Base-by-base conservation (phyloP, 345 rosid species). In the Luvunga scandens region DNA sequence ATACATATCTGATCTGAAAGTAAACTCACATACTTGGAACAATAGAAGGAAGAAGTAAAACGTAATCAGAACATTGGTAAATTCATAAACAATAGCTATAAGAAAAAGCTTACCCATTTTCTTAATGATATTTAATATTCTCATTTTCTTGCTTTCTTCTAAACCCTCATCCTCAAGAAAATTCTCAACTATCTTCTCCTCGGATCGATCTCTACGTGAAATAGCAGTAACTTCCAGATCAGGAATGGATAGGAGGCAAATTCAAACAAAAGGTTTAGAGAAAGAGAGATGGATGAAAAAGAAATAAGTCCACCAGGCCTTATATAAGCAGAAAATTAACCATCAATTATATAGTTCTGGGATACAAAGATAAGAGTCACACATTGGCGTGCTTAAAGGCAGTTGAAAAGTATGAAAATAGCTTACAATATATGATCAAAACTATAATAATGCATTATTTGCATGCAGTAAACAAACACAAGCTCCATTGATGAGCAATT, bases 151-250 rank as follows among this genome's bases (percentile, higher is more conserved):
- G 85, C 79, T 75, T 76, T 90, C 91, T 67, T 90, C 91, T 25
- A 90, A 28, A 64, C 88, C 89, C 75, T 88, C 91, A 72, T 90
- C 91, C 75, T 87, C 91, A 64, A 94, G 92, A 82, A 94, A 94
- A 45, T 90, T 89, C 85, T 91, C 93, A 36, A 90, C 92, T 78
- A 90, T 80, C 73, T 86, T 91, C 63, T 85, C 91, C 80, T 93
- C 89, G 0, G 88, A 88, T 73, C 90, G 91, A 79, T 91, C 93
- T 73, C 95, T 92, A 72, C 77, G 77, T 66, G 53, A 66, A 75
- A 78, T 80, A 73, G 69, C 4, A 21, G 25, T 10, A 30, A 60
- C 33, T 33, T 38, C 8, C 22, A 31, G 42, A 42, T 34, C 16
- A 33, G 63, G 14, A 45, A 60, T 42, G 33, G 69, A 61, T 45